Evolutionary conservation across 768 basidiomycete species (phyloP).

Genomic region (Vararia minispora): DNA sequence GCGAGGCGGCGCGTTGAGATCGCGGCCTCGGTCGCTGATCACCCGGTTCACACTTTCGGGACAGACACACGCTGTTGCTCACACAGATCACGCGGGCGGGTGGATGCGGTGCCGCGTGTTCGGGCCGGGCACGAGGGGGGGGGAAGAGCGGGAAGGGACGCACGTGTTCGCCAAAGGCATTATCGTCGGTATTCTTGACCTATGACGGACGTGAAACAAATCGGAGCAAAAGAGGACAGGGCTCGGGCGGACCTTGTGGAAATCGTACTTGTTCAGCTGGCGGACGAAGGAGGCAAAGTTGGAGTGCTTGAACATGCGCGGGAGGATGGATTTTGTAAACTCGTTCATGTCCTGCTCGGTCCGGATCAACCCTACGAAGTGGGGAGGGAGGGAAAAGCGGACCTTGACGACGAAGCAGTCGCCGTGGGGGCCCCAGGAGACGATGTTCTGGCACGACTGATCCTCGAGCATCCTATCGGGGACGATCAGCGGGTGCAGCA

Average conservation of each 20-base stretch:
- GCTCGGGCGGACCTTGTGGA: constrained; percentile 59
- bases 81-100: too few relatives aligned
- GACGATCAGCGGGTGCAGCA: constrained; percentile 1
- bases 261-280: constrained; percentile 94
- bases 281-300: constrained; percentile 91
- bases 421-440: constrained; percentile 74
- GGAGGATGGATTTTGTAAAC: constrained; percentile 83
- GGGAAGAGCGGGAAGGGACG: constrained; percentile 19
- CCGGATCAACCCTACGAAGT: not conserved
- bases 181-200: constrained; percentile 81
- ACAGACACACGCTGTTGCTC: too few relatives aligned
- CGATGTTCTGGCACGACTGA: constrained; percentile 54
- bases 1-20: too few relatives aligned
- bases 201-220: constrained; percentile 13
- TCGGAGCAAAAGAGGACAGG: constrained; percentile 3
- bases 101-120: constrained; percentile 8
- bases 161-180: constrained; percentile 53
- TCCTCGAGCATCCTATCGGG: constrained; percentile 80
- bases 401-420: constrained; percentile 85
- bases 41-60: too few relatives aligned
- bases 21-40: too few relatives aligned
- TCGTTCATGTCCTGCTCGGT: constrained; percentile 76
- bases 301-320: constrained; percentile 90
- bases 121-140: constrained; percentile 12
- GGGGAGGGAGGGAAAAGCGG: constrained; percentile 2